These are phyloP conservation scores for Calycina marina DNA, from an alignment of 2,329 filamentous ascomycete genomes.

Conservation along the genomic window DNA sequence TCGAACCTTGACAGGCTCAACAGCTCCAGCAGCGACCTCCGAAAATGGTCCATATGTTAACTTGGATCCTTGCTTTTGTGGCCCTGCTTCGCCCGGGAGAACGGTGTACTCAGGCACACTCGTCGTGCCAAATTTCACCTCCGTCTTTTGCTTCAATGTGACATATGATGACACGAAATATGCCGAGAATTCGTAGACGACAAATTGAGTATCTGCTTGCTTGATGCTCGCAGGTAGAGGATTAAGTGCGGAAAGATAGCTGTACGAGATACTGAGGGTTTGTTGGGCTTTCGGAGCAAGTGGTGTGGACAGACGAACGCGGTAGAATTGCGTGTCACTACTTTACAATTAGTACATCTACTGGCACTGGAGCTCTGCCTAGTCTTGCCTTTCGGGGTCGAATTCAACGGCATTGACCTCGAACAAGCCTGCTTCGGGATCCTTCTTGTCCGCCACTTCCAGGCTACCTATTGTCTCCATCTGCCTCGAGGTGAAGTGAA, in stretches of 20 bases:
- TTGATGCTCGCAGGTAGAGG: slow-evolving; percentile 70
- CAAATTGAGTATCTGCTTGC: slow-evolving; percentile 79
- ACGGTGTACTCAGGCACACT: slow-evolving; percentile 78
- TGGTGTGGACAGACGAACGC: slow-evolving; percentile 61
- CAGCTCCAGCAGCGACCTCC: slow-evolving; percentile 63
- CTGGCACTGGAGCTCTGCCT: not conserved
- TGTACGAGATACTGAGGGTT: slow-evolving; percentile 78
- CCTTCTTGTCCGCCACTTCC: slow-evolving; percentile 88
- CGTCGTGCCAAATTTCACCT: slow-evolving; percentile 70
- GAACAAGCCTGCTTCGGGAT: slow-evolving; percentile 52
- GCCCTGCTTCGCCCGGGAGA: slow-evolving; percentile 44
- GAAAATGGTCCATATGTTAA: slow-evolving; percentile 85
- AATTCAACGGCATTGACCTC: slow-evolving; percentile 52
- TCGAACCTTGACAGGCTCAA: slow-evolving; percentile 60
- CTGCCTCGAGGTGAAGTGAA: slow-evolving; percentile 68
- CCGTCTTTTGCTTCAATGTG: slow-evolving; percentile 90
- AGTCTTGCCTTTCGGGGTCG: slow-evolving; percentile 38
- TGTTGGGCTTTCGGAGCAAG: slow-evolving; percentile 65
- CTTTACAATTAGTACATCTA: slow-evolving; percentile 13
- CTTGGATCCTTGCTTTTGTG: slow-evolving; percentile 70
- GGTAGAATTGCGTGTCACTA: slow-evolving; percentile 69
- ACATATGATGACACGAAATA: slow-evolving; percentile 73
- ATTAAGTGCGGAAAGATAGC: slow-evolving; percentile 60
- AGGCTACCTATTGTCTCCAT: slow-evolving; percentile 69
- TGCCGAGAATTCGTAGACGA: slow-evolving; percentile 73